Evolutionary conservation across 352 stramenopile genomes (phyloP), one percentile per base, ranked within the genome.

Genomic region (Globisporangium irregulare): DNA sequence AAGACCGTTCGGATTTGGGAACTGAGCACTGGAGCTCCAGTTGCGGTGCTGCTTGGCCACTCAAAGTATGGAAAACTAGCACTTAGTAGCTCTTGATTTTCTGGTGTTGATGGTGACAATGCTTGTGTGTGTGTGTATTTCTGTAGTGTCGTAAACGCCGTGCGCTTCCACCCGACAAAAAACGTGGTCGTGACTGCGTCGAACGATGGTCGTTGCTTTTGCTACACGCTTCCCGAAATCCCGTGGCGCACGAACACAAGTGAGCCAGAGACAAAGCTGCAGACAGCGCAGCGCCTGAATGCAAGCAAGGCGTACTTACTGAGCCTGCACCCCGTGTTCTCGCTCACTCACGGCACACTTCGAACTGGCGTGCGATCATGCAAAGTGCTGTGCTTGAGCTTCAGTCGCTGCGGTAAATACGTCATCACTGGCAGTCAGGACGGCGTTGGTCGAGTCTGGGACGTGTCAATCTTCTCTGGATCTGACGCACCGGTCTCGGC

Each of bases 371-470:
- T 80, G 25, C 77, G 83, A 38, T 90, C 84, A 25, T 87, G 80
- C 68, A 92, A 92, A 73, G 84, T 92, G n/a, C 78, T 90, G 43
- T 89, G 80, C 59, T 61, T 92, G 27, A 80, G 78, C 24, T 90
- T 91, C 59, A 82, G 82, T 86, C 93, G 69, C 36, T 97, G 67
- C 78, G 95, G 75, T 73, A 87, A 78, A 75, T 98, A 79, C 67
- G 90, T 99, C 59, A 91, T 92, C 4, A 98, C 96, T 32, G 97
- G 95, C 6, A 91, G 90, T 7, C 92, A 98, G 75, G 96, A 99
- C 80, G 95, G 92, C 54, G 86, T 98, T 18, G 92, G 83, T 48
- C 84, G 93, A 25, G 79, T 99, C 25, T 99, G 94, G 95, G 78
- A 91, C 72, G 87, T 92, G 54, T 87, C 81, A 8, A 71, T 89